Conservation (phyloP, 2,329 filamentous ascomycete genomes). For the Penicillium olsonii region DNA sequence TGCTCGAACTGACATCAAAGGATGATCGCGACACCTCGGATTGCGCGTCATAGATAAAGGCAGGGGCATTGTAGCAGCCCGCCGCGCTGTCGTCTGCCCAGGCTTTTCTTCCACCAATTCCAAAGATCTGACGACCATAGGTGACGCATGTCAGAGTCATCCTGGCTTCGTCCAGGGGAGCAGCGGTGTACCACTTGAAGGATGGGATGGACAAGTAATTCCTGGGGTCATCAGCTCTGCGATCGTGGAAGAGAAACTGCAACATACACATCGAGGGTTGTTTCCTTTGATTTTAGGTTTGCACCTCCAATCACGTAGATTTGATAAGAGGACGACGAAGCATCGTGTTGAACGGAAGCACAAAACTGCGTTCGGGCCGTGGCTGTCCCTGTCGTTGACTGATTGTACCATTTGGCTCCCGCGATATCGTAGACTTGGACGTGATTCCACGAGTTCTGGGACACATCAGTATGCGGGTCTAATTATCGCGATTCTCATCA, state of each 20-base stretch:
- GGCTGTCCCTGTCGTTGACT: conserved; percentile 16
- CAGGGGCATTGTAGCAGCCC: conserved; percentile 14
- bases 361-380: conserved; percentile 18
- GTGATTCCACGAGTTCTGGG: conserved; percentile 14
- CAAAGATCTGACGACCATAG: conserved; percentile 17
- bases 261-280: conserved; percentile 12
- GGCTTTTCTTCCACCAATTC: conserved; percentile 14
- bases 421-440: conserved; percentile 19
- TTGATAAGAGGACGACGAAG: conserved; percentile 12
- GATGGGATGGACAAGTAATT: conserved; percentile 20
- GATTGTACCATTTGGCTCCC: conserved; percentile 18
- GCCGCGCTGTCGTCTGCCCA: conserved; percentile 7
- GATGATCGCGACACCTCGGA: conserved; percentile 5
- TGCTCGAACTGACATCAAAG: conserved; percentile 9
- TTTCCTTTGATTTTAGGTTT: conserved; percentile 7
- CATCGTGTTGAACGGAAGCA: conserved; percentile 14
- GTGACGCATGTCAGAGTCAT: conserved; percentile 14
- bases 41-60: conserved; percentile 17
- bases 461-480: neutral
- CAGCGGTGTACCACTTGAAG: conserved; percentile 19
- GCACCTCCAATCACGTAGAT: conserved; percentile 17
- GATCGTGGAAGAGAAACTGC: neutral
- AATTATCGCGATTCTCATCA: no score
- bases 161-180: conserved; percentile 7
- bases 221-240: neutral